Base-by-base conservation (phyloP, 2,329 filamentous ascomycete genomes). In the Colletotrichum euphorbiae region DNA sequence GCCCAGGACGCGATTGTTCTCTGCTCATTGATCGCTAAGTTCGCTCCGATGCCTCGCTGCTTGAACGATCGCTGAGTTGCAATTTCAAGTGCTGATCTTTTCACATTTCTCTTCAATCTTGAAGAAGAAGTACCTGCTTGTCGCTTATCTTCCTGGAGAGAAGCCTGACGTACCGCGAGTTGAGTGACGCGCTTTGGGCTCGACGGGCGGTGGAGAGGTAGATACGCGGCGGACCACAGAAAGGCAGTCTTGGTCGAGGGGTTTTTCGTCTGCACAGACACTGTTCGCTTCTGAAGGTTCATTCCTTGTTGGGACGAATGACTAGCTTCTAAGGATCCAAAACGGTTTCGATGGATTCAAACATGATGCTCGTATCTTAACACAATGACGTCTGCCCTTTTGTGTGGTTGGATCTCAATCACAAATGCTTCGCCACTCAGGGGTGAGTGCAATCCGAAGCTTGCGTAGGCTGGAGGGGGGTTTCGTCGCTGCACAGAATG, bases 201-300 rank as follows among this genome's bases (percentile, higher is more conserved):
- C 50, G 38, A 38, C 15, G 43, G 43, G 51, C 51, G 38, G 38
- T 28, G 48, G 55, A 21, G 36, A 24, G 48, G 51, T 31, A 24
- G 48, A 43, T 31, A 42, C 21, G 24, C 48, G 17, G 42, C 15
- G 19, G 11, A 13, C 48, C 13, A 33, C 17, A 28, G 6, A 28
- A 28, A 28, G 7, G 33, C n/a, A 24, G 12, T 28, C n/a, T 13
- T 9, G 12, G 6, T 33, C 17, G 36, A 33, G 33, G 15, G 7
- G n/a, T n/a, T n/a, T 38, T 13, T 15, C 9, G n/a, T 31, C 42
- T 36, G 66, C 62, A 67, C 63, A 45, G 62, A 56, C 56, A 54
- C 56, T 33, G 63, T 52, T 48, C 38, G 40, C 56, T 48, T 21
- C 13, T 17, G 15, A 24, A 48, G 13, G n/a, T 17, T 2, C 12